Conservation (phyloP, 2,329 filamentous ascomycete genomes). For the Chrysoporthe deuterocubensis region DNA sequence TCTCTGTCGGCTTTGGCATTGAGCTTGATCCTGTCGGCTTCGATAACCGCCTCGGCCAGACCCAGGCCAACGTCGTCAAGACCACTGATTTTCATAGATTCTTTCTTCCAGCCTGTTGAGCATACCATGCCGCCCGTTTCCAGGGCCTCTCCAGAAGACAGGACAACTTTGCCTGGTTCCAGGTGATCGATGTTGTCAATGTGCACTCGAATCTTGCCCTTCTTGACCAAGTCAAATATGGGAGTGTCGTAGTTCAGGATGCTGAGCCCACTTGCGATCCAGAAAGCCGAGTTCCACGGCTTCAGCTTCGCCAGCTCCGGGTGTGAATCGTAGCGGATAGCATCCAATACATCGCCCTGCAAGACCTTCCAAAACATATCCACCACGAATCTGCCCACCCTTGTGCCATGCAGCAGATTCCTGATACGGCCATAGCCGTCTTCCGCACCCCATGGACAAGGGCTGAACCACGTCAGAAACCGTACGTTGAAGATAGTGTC, state of each 20-base stretch:
- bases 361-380: conserved; percentile 54
- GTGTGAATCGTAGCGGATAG: conserved; percentile 51
- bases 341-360: conserved; percentile 48
- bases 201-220: conserved; percentile 52
- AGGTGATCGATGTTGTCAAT: conserved; percentile 51
- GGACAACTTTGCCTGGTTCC: conserved; percentile 42
- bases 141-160: conserved; percentile 47
- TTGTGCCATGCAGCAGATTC: conserved; percentile 54
- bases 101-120: conserved; percentile 57
- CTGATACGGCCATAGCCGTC: conserved; percentile 55
- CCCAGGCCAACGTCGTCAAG: conserved; percentile 21
- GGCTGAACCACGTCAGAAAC: conserved; percentile 66
- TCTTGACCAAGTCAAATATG: conserved; percentile 54
- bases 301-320: conserved; percentile 45
- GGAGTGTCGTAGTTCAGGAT: conserved; percentile 58
- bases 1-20: conserved; percentile 18
- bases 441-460: conserved; percentile 65
- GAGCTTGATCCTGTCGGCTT: conserved; percentile 17
- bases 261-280: conserved; percentile 54
- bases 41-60: conserved; percentile 10
- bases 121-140: conserved; percentile 52
- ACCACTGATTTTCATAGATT: conserved; percentile 46
- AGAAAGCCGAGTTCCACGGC: conserved; percentile 48
- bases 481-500: conserved; percentile 59
- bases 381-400: conserved; percentile 52